A percentile compares a stretch with the other conserved stretches of the same genome.
Evolutionary conservation across 1,139 yeast species (phyloP).

Genomic region (Zygosaccharomyces sapae): DNA sequence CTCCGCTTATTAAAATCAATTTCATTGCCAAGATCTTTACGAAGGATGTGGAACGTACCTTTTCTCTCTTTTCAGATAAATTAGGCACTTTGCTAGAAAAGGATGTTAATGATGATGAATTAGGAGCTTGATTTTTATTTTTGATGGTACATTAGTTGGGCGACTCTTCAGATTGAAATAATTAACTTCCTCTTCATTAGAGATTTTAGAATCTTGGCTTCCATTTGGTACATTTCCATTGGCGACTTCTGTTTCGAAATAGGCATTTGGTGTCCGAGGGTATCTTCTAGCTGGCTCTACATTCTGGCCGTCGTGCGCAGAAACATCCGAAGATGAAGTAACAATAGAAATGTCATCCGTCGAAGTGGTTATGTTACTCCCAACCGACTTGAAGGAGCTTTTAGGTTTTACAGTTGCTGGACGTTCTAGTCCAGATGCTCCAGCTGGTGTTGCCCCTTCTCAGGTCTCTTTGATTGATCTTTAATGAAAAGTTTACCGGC

Average conservation of each 20-base stretch:
- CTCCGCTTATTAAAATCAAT: constrained; percentile 80
- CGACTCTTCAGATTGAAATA: constrained; percentile 63
- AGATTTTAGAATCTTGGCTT: constrained; percentile 10
- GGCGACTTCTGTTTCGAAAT: constrained; percentile 27
- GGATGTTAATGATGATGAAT: no score
- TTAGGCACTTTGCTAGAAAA: constrained; percentile 10
- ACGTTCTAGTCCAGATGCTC: constrained; percentile 15
- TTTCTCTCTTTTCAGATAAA: constrained; percentile 11
- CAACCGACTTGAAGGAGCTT: constrained; percentile 27
- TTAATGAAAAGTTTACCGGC: constrained; percentile 45
- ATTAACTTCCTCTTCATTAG: constrained; percentile 43
- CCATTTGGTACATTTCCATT: constrained; percentile 16
- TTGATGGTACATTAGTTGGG: constrained; percentile 18
- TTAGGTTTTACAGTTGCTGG: constrained; percentile 26
- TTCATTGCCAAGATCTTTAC: constrained; percentile 59
- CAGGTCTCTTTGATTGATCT: constrained; percentile 35
- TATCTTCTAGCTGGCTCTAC: constrained; percentile 28
- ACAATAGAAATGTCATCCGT: constrained; percentile 31
- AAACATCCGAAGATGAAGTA: constrained; percentile 33
- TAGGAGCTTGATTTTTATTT: constrained; percentile 11
- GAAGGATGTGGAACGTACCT: constrained; percentile 57
- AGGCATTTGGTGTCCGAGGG: constrained; percentile 36
- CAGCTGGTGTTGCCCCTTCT: constrained; percentile 18
- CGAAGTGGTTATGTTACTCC: constrained; percentile 25
- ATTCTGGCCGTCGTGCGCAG: constrained; percentile 32